Conservation (phyloP, 257 asterid genomes). For the Cinchona pubescens region DNA sequence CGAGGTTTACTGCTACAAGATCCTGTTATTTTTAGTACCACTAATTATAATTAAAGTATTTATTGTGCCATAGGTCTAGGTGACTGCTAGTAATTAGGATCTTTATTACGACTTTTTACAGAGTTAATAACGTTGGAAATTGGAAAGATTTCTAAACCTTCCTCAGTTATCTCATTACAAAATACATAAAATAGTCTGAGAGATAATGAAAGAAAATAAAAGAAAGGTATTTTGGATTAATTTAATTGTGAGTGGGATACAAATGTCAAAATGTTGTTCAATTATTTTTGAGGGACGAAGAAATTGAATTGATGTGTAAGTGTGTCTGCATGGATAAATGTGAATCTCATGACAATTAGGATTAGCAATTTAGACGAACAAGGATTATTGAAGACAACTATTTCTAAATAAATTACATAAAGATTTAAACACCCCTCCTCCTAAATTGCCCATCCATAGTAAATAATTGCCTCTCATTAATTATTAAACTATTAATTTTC, state of each 20-base stretch:
- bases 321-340: too few species aligned
- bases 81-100: neutral
- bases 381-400: too few species aligned
- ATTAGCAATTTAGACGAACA: neutral
- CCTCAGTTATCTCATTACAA: neutral
- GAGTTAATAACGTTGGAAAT: neutral
- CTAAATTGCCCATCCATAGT: too few species aligned
- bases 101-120: neutral
- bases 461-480: too few species aligned
- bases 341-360: neutral
- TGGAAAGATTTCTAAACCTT: neutral
- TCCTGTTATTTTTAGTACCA: neutral
- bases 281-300: neutral
- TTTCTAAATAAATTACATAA: too few species aligned
- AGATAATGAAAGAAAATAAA: neutral
- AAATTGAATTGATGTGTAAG: too few species aligned
- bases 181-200: neutral
- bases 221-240: neutral
- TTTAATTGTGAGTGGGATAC: neutral
- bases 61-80: neutral
- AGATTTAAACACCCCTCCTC: too few species aligned
- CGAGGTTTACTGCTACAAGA: constrained; percentile 10
- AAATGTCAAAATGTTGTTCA: neutral
- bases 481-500: too few species aligned
- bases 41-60: neutral